Conservation (phyloP, 148 eudicot genomes). For the Linanthus parryae region DNA sequence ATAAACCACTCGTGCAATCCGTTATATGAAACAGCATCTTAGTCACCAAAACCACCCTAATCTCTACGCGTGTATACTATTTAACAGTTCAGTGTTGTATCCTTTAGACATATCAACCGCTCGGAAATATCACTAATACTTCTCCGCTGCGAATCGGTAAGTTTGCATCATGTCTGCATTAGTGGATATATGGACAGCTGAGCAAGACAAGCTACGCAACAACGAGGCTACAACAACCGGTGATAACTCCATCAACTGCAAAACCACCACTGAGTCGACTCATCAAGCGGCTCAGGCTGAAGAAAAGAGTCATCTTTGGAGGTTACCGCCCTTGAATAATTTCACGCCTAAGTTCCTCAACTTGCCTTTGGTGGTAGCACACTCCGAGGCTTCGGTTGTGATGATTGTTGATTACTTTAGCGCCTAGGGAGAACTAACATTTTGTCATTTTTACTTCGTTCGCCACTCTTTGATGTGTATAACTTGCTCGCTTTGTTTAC, state of each 20-base stretch:
- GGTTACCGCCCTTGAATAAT: neutral
- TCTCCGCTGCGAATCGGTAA: no score
- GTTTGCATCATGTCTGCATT: conserved; percentile 8
- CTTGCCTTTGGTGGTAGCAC: neutral
- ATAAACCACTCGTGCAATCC: no score
- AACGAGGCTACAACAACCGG: neutral
- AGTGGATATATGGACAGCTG: conserved; percentile 9
- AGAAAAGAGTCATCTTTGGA: neutral
- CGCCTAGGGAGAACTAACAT: neutral
- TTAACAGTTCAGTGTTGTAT: no score
- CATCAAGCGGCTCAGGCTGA: neutral
- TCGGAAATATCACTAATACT: no score
- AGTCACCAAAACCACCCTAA: no score
- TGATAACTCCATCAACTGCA: neutral
- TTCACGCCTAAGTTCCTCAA: neutral
- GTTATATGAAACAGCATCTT: no score
- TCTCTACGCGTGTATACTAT: no score
- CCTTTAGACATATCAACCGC: no score
- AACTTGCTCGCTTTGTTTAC: neutral
- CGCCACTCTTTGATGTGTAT: neutral
- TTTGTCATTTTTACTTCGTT: neutral
- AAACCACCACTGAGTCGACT: neutral
- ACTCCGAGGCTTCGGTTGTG: conserved; percentile 1
- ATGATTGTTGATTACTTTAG: conserved; percentile 10
- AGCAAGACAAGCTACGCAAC: neutral